phyloP scores from a whole-genome alignment of 257 asterid genomes.

The Forsythia viridissima region DNA sequence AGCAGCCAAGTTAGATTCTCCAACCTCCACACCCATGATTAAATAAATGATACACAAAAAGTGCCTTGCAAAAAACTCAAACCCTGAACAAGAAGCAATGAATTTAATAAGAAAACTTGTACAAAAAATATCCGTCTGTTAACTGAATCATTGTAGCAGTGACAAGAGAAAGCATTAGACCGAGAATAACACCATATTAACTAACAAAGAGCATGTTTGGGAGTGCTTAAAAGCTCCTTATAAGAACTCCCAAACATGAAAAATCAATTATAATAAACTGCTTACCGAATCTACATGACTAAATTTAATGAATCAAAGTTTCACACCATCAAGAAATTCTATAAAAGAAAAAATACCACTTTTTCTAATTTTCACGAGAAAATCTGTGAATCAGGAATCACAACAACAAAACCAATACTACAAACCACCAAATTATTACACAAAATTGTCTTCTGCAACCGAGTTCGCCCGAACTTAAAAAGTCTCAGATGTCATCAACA shows the following conservation, averaged over 20 bases:
- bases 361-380: not conserved
- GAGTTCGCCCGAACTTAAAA: not conserved
- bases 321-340: no score
- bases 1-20: conserved; percentile 39
- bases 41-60: conserved; percentile 22
- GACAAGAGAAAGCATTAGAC: not conserved
- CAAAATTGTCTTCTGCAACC: not conserved
- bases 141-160: not conserved
- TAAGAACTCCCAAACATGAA: no score
- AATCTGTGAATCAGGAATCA: not conserved
- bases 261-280: not conserved
- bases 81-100: conserved; percentile 30
- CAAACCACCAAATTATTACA: not conserved
- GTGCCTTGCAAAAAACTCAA: conserved; percentile 21
- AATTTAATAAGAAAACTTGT: no score
- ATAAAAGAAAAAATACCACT: no score
- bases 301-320: not conserved
- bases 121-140: not conserved
- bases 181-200: not conserved
- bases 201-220: not conserved
- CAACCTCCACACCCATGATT: conserved; percentile 54
- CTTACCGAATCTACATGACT: not conserved
- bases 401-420: no score
- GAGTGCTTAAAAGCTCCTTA: no score
- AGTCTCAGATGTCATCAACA: conserved; percentile 5